These are phyloP conservation scores for Neofusicoccum umdonicola DNA, from an alignment of 2,329 filamentous ascomycete species.

Conservation along the genomic window DNA sequence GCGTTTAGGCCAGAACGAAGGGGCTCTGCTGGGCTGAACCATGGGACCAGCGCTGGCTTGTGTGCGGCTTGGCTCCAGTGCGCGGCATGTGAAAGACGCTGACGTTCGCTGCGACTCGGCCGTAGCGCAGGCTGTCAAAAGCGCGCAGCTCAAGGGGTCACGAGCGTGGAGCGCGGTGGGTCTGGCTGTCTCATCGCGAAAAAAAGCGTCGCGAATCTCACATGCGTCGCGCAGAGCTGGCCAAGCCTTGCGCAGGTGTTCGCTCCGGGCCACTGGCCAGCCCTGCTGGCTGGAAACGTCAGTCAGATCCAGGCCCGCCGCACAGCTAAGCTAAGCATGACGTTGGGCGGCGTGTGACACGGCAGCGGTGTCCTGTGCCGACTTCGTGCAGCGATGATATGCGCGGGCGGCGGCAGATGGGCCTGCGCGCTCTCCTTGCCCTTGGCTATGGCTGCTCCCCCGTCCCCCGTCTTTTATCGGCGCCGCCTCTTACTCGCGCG, in stretches of 20 bases:
- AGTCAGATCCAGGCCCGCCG: no score
- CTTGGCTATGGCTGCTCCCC: not conserved
- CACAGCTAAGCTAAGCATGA: conserved; percentile 4
- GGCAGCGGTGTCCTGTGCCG: not conserved
- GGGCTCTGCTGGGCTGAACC: conserved; percentile 12
- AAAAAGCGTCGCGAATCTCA: conserved; percentile 13
- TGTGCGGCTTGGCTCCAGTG: not conserved
- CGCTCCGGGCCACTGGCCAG: not conserved
- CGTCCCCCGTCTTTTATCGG: not conserved
- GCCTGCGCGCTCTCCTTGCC: not conserved
- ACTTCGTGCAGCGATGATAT: not conserved
- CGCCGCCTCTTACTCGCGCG: conserved; percentile 5
- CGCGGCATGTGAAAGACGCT: conserved; percentile 9
- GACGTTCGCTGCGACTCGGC: not conserved
- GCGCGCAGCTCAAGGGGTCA: conserved; percentile 10
- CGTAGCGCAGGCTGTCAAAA: conserved; percentile 4
- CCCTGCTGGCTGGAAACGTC: no score
- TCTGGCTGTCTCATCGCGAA: conserved; percentile 4
- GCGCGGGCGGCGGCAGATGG: not conserved
- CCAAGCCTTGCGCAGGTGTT: conserved; percentile 5
- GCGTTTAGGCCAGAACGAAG: not conserved
- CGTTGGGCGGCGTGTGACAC: conserved; percentile 14
- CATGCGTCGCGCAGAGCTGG: not conserved
- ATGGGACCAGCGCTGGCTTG: not conserved
- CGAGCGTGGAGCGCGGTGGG: conserved; percentile 12